Evolutionary conservation across 164 flowering plant genomes (phyloP).

Genomic region (Paratinospora sagittata): DNA sequence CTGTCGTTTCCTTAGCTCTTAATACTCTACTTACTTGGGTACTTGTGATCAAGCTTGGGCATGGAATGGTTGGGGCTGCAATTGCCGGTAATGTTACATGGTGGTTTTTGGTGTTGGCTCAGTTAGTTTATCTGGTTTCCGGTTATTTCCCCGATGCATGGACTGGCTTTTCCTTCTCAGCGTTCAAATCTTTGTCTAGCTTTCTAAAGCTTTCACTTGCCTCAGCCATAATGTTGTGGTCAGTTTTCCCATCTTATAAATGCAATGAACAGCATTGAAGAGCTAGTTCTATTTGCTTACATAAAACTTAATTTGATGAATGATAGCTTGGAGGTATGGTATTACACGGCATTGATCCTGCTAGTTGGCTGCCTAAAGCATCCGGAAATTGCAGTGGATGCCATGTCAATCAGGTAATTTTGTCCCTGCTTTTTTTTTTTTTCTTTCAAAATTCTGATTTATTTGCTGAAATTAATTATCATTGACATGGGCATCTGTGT

Average conservation of each 20-base stretch:
- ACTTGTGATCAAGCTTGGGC: conserved; percentile 28
- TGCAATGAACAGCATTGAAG: background rate
- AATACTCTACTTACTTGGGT: conserved; percentile 41
- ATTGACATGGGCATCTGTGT: too few species aligned
- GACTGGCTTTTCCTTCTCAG: conserved; percentile 43
- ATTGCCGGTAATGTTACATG: conserved; percentile 41
- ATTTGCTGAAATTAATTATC: too few species aligned
- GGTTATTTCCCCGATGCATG: conserved; percentile 42
- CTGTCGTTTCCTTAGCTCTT: conserved; percentile 23
- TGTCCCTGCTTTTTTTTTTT: too few species aligned
- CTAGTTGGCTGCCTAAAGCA: conserved; percentile 25
- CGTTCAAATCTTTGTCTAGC: conserved; percentile 31
- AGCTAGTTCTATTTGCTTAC: background rate
- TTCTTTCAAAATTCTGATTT: too few species aligned
- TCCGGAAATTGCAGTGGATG: conserved; percentile 30
- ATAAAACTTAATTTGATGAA: conserved; percentile 1
- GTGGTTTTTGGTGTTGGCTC: conserved; percentile 25
- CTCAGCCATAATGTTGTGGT: conserved; percentile 42
- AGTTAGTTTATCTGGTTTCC: conserved; percentile 32
- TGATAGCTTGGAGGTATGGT: conserved; percentile 48
- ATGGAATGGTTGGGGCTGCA: conserved; percentile 45
- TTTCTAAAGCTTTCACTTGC: conserved; percentile 49
- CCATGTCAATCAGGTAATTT: conserved; percentile 31
- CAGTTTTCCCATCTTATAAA: background rate
- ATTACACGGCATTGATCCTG: conserved; percentile 27